phyloP scores from a whole-genome alignment of 306 rosid species.

The Sicyos baderoa region DNA sequence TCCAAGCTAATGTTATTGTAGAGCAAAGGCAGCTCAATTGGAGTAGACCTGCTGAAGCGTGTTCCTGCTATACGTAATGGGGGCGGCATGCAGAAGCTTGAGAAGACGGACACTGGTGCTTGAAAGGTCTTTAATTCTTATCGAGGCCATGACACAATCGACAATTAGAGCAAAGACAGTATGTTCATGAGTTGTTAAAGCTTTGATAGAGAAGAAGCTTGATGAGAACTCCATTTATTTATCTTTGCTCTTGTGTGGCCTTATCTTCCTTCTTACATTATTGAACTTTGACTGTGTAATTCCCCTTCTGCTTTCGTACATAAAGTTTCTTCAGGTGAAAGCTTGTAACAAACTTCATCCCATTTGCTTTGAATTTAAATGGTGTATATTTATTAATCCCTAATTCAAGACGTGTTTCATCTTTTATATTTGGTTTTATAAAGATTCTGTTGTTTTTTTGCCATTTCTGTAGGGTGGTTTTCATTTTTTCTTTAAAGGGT shows the following conservation, averaged over 20 bases:
- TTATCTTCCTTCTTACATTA: background rate
- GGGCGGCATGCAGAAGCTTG: constrained; percentile 19
- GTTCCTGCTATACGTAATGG: constrained; percentile 33
- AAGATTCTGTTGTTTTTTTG: too few relatives aligned
- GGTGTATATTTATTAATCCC: background rate
- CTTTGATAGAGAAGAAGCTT: background rate
- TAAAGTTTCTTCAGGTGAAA: background rate
- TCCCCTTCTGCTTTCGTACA: background rate
- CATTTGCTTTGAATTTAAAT: constrained; percentile 8
- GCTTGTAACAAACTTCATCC: constrained; percentile 7
- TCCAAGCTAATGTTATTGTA: constrained; percentile 21
- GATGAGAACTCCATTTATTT: too few relatives aligned
- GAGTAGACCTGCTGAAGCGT: constrained; percentile 47
- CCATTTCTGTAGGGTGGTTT: too few relatives aligned
- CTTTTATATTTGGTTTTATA: too few relatives aligned
- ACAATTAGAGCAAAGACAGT: too few relatives aligned
- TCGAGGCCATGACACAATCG: too few relatives aligned
- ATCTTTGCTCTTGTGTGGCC: too few relatives aligned
- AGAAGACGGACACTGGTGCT: background rate
- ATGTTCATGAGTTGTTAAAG: background rate
- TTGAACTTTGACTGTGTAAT: constrained; percentile 5
- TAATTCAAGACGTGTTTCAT: too few relatives aligned
- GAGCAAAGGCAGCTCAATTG: constrained; percentile 46
- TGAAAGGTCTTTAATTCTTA: constrained; percentile 8
- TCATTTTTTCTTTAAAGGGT: too few relatives aligned